Evolutionary conservation across 306 rosid species (phyloP), one percentile per base, ranked within the genome.

Genomic region (Comarum palustre): DNA sequence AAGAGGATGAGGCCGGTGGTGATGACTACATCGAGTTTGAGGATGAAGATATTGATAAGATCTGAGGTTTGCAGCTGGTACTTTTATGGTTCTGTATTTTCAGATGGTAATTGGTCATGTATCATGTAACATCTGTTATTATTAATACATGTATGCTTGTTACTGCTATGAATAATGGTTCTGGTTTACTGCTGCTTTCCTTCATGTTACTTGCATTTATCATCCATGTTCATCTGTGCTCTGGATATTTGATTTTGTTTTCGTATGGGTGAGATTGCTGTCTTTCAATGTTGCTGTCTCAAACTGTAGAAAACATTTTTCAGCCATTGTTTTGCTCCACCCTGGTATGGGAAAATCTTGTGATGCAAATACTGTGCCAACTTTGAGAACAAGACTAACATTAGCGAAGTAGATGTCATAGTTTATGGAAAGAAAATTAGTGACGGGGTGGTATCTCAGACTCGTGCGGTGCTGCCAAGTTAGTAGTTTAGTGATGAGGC

Each of bases 1-100:
- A 80, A 0, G 87, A 77, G 10, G 84, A 80, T 5, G 84, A 77
- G 17, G 76, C 73, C 19, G 87, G 75, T 71, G 84, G 59, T 29
- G 80, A 84, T 22, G 80, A 71, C 32, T 80, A 84, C 42, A 46
- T 84, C 34, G 82, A 84, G 82, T 77, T 84, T 74, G 82, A 80
- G 76, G 87, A 84, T 39, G 87, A 84, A 75, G 84, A 84, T 41
- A 77, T 84, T 55, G 87, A 84, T 71, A 77, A 77, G 62, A 77
- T 80, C 3, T 84, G 77, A 82, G 68, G 24, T 45, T 22, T 27
- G 16, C 57, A 68, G 55, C 29, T 71, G 27, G 74, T 50, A 50
- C 51, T 58, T 50, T 50, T 73, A 46, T 72, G 62, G 65, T 45
- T 77, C n/a, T 68, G 48, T 32, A 60, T 66, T 74, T 55, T 57